These are phyloP conservation scores for Berkeleyomyces basicola DNA, from an alignment of 2,329 filamentous ascomycete species.

Conservation along the genomic window DNA sequence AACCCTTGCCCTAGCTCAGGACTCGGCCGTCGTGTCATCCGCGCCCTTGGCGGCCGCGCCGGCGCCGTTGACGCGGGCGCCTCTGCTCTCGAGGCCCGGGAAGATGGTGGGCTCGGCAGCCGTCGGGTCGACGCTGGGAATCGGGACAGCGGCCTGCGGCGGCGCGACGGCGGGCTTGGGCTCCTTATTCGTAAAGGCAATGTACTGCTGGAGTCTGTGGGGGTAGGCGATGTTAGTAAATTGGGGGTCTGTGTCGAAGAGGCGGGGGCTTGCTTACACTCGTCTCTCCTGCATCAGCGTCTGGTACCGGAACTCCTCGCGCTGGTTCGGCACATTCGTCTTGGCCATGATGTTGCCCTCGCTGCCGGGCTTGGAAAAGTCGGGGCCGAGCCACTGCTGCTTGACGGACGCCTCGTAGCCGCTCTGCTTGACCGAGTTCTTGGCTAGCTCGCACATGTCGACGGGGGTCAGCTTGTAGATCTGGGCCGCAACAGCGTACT, in stretches of 20 bases:
- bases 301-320: constrained; percentile 77
- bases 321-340: constrained; percentile 87
- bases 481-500: constrained; percentile 93
- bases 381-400: constrained; percentile 72
- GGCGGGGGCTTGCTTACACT: constrained; percentile 44
- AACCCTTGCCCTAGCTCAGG: no score
- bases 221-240: background rate
- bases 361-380: constrained; percentile 63
- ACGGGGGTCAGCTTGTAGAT: constrained; percentile 96
- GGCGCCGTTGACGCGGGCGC: constrained; percentile 27
- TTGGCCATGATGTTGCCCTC: constrained; percentile 85
- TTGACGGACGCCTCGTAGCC: constrained; percentile 85
- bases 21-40: background rate
- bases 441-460: constrained; percentile 96
- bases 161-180: background rate
- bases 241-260: background rate
- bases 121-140: background rate
- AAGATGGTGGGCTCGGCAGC: constrained; percentile 48
- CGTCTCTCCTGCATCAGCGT: constrained; percentile 69
- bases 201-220: constrained; percentile 13
- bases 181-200: constrained; percentile 10
- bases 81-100: constrained; percentile 48
- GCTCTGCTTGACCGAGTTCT: constrained; percentile 88
- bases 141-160: background rate
- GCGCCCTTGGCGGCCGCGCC: constrained; percentile 5